phyloP scores from a whole-genome alignment of 2,329 filamentous ascomycete species.

The Dactylonectria estremocensis region DNA sequence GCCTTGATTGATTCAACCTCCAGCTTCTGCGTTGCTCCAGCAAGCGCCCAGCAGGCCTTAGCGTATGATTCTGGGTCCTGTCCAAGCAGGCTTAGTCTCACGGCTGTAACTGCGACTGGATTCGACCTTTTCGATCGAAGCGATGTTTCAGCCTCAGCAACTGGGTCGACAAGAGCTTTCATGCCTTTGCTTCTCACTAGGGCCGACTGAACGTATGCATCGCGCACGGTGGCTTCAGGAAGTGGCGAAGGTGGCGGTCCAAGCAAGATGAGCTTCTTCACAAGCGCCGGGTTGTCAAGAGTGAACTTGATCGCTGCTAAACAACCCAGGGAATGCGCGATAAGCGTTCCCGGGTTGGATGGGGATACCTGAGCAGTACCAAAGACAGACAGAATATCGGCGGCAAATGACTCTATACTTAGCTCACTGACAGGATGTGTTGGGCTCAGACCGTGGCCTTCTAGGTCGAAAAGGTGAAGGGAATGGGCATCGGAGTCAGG shows the following conservation, averaged over 20 bases:
- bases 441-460: constrained; percentile 69
- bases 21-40: constrained; percentile 53
- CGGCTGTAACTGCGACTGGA: constrained; percentile 58
- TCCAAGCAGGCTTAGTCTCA: constrained; percentile 59
- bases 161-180: constrained; percentile 57
- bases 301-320: constrained; percentile 63
- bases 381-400: constrained; percentile 59
- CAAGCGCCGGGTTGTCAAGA: constrained; percentile 54
- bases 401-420: constrained; percentile 60
- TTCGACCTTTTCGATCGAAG: constrained; percentile 43
- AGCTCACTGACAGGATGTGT: constrained; percentile 61
- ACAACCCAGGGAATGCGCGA: constrained; percentile 69
- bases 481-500: constrained; percentile 18
- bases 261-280: constrained; percentile 62
- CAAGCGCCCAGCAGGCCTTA: constrained; percentile 67
- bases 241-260: constrained; percentile 63
- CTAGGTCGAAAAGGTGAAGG: constrained; percentile 66
- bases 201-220: constrained; percentile 52
- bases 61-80: constrained; percentile 70
- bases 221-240: constrained; percentile 53
- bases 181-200: constrained; percentile 62
- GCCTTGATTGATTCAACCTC: constrained; percentile 52
- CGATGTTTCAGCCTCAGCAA: constrained; percentile 46
- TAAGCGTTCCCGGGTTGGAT: constrained; percentile 53
- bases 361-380: constrained; percentile 48